A percentile compares a stretch with the other conserved stretches of the same genome.
These are phyloP conservation scores for Globisporangium viniferum DNA, from an alignment of 352 stramenopile genomes.

Conservation along the genomic window DNA sequence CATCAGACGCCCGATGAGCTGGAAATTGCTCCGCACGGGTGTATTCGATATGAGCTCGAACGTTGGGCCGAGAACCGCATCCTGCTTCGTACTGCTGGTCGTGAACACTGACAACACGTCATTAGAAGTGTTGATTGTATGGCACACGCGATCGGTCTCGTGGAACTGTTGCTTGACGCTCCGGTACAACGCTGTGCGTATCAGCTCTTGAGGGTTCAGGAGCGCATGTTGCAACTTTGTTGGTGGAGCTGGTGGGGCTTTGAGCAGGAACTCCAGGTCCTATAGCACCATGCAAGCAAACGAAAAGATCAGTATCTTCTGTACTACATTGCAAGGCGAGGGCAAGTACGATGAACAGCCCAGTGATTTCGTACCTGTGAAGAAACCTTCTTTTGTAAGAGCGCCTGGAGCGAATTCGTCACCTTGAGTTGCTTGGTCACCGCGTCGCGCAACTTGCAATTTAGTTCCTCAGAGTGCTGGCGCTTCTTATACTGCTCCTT, in stretches of 20 bases:
- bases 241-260: not conserved
- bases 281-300: not conserved
- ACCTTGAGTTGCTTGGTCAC: conserved; percentile 39
- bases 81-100: conserved; percentile 1
- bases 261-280: not conserved
- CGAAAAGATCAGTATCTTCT: not conserved
- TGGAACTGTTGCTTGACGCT: not conserved
- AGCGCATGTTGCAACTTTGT: not conserved
- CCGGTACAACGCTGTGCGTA: not conserved
- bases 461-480: conserved; percentile 35
- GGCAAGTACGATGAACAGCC: too few relatives aligned
- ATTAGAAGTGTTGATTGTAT: not conserved
- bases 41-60: conserved; percentile 11
- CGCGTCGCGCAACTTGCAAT: conserved; percentile 37
- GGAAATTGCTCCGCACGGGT: not conserved
- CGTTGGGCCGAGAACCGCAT: conserved; percentile 5
- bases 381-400: not conserved
- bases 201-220: not conserved
- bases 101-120: not conserved
- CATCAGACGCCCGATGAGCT: not conserved
- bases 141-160: conserved; percentile 5
- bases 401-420: conserved; percentile 26
- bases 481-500: conserved; percentile 38
- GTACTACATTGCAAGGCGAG: not conserved
- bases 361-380: not conserved